Base-by-base conservation (phyloP, 176 grass and related monocot species). In the Cymbopogon citratus region DNA sequence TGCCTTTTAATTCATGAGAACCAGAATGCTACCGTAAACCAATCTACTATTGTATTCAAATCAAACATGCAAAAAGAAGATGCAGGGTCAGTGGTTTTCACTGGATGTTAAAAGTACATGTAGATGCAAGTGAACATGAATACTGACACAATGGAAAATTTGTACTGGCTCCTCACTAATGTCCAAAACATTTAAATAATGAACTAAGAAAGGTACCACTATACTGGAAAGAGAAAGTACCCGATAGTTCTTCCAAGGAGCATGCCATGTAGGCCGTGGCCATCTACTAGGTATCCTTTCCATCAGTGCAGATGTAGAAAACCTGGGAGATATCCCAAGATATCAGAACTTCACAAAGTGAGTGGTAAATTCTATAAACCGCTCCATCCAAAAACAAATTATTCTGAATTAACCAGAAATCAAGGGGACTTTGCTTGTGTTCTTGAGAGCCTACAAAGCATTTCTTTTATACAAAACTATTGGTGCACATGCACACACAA, bases 231-330 rank as follows among this genome's bases (percentile, higher is more conserved):
- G 61, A 63, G 11, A 62, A n/a, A 35, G 26, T 91, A 95, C 97
- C 80, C 97, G 81, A 87, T 95, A 99, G 60, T 95, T 99, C 82
- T 96, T 99, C 97, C 93, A 99, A 59, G 93, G 97, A 87, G 92
- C 82, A 90, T 93, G 97, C 97, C 97, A 99, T 75, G 61, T 34
- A 80, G 97, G 97, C 68, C 91, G 79, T 48, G 97, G 97, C 97
- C 97, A 99, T 83, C 91, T 90, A 91, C 93, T 96, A 77, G 92
- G 89, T 80, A 99, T 87, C 86, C 97, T 99, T 85, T 95, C 97
- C 86, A 95, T 93, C 16, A 95, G 70, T 80, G 93, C 92, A 81
- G 92, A 91, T 79, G 92, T 93, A 1, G 97, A 95, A 86, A 86
- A 93, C 63, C 93, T 99, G 69, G 77, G 60, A 83, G 38, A 63